Evolutionary conservation across 768 basidiomycete genomes (phyloP), one percentile per base, ranked within the genome.

Genomic region (Panus rudis): DNA sequence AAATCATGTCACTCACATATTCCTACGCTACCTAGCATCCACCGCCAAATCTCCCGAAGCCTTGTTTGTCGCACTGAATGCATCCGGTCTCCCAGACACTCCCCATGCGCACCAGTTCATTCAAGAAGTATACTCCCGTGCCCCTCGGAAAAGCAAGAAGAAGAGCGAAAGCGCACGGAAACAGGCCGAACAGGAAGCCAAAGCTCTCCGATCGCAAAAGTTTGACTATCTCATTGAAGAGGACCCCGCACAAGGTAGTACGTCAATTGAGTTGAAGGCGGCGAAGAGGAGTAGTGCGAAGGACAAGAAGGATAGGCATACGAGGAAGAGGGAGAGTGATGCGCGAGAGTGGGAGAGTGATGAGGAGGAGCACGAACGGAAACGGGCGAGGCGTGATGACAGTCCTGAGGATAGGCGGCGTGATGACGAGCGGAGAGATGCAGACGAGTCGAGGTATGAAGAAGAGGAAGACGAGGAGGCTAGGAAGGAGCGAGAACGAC

Each of bases 271-370:
- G 43, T 49, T 61, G 8, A 48, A 47, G 43, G 54, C 48, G 59
- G 62, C 46, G 64, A 63, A 60, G 56, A n/a, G n/a, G n/a, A n/a
- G n/a, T n/a, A 70, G 67, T 48, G 72, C 72, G 51, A 78, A 78
- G 45, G 76, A 70, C 47, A 66, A 68, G 42, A 14, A 20, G 33
- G 82, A 84, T 27, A 72, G 79, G 43, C 77, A 81, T 48, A 70
- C 76, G 28, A 72, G 92, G 51, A 93, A 92, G 61, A 70, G 91
- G 38, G 91, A 93, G 23, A 75, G 79, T 45, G 85, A 88, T 48
- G 76, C 69, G 17, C 82, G 79, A 42, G 84, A 89, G 46, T 93
- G 92, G 91, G 86, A 90, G 61, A 90, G 87, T 52, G 92, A 91
- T 49, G 90, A 89, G 47, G 91, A 92, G 45, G 88, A 91, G 51